A percentile compares a stretch with the other conserved stretches of the same genome.
phyloP scores from a whole-genome alignment of 2,329 filamentous ascomycete species.

The Aureobasidium zeae region DNA sequence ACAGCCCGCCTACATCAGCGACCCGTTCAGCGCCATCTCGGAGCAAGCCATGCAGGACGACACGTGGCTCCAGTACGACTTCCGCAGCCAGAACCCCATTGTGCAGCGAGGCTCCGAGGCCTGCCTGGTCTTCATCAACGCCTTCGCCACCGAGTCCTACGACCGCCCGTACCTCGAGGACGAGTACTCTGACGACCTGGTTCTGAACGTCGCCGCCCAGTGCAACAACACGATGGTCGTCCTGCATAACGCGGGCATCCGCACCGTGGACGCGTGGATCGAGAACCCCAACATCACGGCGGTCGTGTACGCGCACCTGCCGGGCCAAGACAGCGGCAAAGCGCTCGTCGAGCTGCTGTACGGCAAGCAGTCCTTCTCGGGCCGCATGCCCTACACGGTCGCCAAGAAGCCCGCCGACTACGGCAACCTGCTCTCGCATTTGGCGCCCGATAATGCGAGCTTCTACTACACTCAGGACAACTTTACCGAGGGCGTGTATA shows the following conservation, averaged over 20 bases:
- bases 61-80: slow-evolving; percentile 53
- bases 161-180: slow-evolving; percentile 32
- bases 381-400: slow-evolving; percentile 54
- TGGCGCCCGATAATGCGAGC: slow-evolving; percentile 14
- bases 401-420: slow-evolving; percentile 50
- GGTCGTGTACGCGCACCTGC: slow-evolving; percentile 54
- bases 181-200: slow-evolving; percentile 44
- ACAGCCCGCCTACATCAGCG: slow-evolving; percentile 27
- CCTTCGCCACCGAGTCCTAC: slow-evolving; percentile 31
- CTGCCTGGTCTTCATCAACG: slow-evolving; percentile 54
- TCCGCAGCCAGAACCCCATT: slow-evolving; percentile 39
- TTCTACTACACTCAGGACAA: slow-evolving; percentile 20
- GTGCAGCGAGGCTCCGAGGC: slow-evolving; percentile 36
- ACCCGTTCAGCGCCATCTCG: slow-evolving; percentile 30
- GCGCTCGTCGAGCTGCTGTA: slow-evolving; percentile 50
- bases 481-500: slow-evolving; percentile 30
- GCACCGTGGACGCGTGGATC: slow-evolving; percentile 52
- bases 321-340: slow-evolving; percentile 53
- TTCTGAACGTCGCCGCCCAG: slow-evolving; percentile 47
- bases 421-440: slow-evolving; percentile 32
- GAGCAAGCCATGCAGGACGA: slow-evolving; percentile 39
- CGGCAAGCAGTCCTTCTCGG: slow-evolving; percentile 48
- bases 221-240: slow-evolving; percentile 57
- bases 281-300: slow-evolving; percentile 56
- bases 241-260: slow-evolving; percentile 54